Base-by-base conservation (phyloP, 495 filamentous ascomycete species). In the Pseudotulostoma volvatum region DNA sequence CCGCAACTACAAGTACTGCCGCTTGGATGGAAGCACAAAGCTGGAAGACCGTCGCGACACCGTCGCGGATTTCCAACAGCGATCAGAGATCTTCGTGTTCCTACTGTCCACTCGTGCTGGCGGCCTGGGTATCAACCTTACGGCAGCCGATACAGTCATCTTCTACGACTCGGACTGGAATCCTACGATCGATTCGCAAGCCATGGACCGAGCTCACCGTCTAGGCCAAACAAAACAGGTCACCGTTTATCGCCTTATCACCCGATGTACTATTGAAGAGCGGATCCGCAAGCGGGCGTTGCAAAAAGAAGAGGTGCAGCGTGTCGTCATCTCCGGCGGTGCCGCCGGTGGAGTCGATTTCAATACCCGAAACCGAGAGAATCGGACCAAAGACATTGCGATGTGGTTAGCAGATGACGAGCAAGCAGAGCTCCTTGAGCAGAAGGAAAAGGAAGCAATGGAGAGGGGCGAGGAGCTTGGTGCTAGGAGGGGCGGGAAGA, bases 121-220 rank as follows among this genome's bases (percentile, higher is more conserved):
- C 21, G 90, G 90, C 0, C 68, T 97, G 23, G 90, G 90, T 3
- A 74, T 93, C 34, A 97, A 97, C 47, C 61, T 97, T 9, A 96
- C 90, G 5, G 88, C 90, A 3, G 90, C 90, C 1, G 82, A 93
- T 55, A 79, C 90, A 17, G 85, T 97, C 39, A 92, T 97, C 51
- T 93, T 97, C 39, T 97, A 81, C 45, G 90, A 97, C 50, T 90
- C 90, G 0, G 88, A 97, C 53, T 97, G 90, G 90, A 95, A 97
- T 54, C 85, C 84, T 7, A 90, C 84, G 1, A 94, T 83, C 1
- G 86, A 95, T 49, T 63, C 88, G 18, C 88, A 97, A 53, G 90
- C 90, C 3, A 76, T 88, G n/a, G 90, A 97, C 59, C 73, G 90
- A 40, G 88, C 90, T 16, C 96, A 90, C 90, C 73, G 90, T 31